phyloP scores from a whole-genome alignment of 768 basidiomycete genomes.

The Amanita fuliginea region DNA sequence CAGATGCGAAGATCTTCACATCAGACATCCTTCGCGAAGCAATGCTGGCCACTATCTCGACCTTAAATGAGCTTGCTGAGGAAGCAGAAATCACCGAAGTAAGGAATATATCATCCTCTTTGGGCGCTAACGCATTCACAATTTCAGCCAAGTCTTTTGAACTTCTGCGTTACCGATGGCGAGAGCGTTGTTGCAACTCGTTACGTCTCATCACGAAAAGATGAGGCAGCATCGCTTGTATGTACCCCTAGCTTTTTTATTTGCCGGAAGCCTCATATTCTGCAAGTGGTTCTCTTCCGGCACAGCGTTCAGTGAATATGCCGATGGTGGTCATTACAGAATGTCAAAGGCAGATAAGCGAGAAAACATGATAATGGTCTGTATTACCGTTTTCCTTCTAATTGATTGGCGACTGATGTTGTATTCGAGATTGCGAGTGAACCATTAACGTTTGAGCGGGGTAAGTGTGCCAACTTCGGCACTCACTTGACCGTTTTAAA shows the following conservation, averaged over 20 bases:
- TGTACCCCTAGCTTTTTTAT: constrained; percentile 10
- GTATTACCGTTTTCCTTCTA: constrained; percentile 10
- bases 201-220: constrained; percentile 85
- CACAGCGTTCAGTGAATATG: constrained; percentile 85
- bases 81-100: constrained; percentile 69
- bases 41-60: constrained; percentile 80
- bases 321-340: constrained; percentile 81
- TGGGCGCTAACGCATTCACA: background rate
- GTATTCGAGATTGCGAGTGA: constrained; percentile 67
- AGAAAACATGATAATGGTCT: constrained; percentile 89
- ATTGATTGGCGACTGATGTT: constrained; percentile 2
- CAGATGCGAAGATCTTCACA: constrained; percentile 66
- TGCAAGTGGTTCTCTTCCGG: constrained; percentile 89
- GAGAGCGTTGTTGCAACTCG: constrained; percentile 88
- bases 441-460: constrained; percentile 93
- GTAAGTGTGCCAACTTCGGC: constrained; percentile 22
- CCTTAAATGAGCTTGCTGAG: constrained; percentile 67
- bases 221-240: constrained; percentile 88
- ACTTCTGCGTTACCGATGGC: constrained; percentile 96
- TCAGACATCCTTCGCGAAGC: constrained; percentile 64
- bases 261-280: background rate
- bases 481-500: constrained; percentile 4
- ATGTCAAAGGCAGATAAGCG: constrained; percentile 95
- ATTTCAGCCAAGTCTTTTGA: constrained; percentile 74
- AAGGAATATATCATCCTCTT: background rate